Percentiles rank a stretch among this genome's conserved stretches.
phyloP scores from a whole-genome alignment of 352 stramenopile species.

The Phytophthora uliginosa region DNA sequence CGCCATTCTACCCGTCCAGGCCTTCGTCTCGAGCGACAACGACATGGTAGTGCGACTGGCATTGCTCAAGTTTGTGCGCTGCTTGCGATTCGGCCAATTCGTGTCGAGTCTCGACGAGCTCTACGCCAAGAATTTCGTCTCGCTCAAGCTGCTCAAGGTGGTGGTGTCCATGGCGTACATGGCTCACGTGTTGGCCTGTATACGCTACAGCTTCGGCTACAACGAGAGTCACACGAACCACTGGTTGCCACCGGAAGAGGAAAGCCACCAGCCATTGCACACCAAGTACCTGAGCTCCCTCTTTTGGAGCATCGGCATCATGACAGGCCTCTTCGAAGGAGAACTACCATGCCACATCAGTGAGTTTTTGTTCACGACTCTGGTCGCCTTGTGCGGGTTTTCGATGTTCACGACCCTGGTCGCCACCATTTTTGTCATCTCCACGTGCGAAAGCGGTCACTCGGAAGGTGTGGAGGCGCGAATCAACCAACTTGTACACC shows the following conservation, averaged over 20 bases:
- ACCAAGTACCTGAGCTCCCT: conserved; percentile 58
- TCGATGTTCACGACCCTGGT: conserved; percentile 77
- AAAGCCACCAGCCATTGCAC: conserved; percentile 36
- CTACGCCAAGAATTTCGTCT: conserved; percentile 72
- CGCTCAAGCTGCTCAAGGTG: conserved; percentile 60
- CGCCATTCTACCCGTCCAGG: conserved; percentile 45
- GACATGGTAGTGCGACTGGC: conserved; percentile 37
- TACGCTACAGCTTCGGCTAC: conserved; percentile 72
- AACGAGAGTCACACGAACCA: conserved; percentile 52
- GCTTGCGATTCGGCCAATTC: conserved; percentile 52
- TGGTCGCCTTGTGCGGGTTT: conserved; percentile 76
- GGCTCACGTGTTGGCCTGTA: conserved; percentile 67
- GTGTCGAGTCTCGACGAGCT: conserved; percentile 65
- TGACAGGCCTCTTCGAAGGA: conserved; percentile 78
- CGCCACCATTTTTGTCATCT: conserved; percentile 84
- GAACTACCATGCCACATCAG: conserved; percentile 55
- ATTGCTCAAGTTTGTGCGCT: conserved; percentile 55
- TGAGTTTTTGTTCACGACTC: conserved; percentile 75
- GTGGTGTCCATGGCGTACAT: conserved; percentile 60
- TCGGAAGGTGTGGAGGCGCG: conserved; percentile 64
- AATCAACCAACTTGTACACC: conserved; percentile 81
- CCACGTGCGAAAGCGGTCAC: conserved; percentile 78
- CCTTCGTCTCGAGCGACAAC: background rate
- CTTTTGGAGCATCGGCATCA: conserved; percentile 77
- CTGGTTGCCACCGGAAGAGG: conserved; percentile 53